These are phyloP conservation scores for Calonectria pauciramosa DNA, from an alignment of 2,329 filamentous ascomycete species.

Conservation along the genomic window DNA sequence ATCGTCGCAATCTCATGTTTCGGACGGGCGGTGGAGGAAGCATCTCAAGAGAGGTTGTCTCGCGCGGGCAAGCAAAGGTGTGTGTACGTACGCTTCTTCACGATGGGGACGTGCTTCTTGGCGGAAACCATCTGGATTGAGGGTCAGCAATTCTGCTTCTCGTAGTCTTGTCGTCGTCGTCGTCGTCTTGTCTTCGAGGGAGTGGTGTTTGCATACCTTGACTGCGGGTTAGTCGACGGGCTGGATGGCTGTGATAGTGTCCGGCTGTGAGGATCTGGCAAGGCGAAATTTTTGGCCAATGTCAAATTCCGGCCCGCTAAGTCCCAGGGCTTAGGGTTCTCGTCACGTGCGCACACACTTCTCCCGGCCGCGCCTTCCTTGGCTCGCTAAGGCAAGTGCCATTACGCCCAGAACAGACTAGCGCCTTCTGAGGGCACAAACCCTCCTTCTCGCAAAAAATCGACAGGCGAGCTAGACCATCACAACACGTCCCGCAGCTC, in stretches of 20 bases:
- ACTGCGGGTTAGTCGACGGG: conserved; percentile 54
- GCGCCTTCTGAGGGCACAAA: conserved; percentile 51
- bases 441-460: conserved; percentile 46
- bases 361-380: conserved; percentile 14
- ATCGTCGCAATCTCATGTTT: conserved; percentile 30
- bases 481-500: conserved; percentile 41
- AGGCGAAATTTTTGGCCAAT: conserved; percentile 54
- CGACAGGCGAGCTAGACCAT: conserved; percentile 41
- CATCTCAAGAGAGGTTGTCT: conserved; percentile 7
- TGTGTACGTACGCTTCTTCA: conserved; percentile 96
- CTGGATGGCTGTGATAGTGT: conserved; percentile 53
- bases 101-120: conserved; percentile 99
- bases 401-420: conserved; percentile 44
- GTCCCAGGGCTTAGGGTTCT: conserved; percentile 53
- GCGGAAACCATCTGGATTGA: conserved; percentile 90
- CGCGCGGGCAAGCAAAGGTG: conserved; percentile 23
- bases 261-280: conserved; percentile 52
- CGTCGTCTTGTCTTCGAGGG: conserved; percentile 8
- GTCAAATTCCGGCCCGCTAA: conserved; percentile 46
- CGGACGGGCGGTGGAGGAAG: conserved; percentile 11
- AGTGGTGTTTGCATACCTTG: conserved; percentile 53
- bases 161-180: conserved; percentile 26
- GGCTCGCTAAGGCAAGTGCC: conserved; percentile 16
- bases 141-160: conserved; percentile 47
- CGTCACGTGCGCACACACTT: conserved; percentile 46